Evolutionary conservation across 23 red algal genomes (phyloP), one percentile per base, ranked within the genome.

Genomic region (Gracilaria vermiculophylla): DNA sequence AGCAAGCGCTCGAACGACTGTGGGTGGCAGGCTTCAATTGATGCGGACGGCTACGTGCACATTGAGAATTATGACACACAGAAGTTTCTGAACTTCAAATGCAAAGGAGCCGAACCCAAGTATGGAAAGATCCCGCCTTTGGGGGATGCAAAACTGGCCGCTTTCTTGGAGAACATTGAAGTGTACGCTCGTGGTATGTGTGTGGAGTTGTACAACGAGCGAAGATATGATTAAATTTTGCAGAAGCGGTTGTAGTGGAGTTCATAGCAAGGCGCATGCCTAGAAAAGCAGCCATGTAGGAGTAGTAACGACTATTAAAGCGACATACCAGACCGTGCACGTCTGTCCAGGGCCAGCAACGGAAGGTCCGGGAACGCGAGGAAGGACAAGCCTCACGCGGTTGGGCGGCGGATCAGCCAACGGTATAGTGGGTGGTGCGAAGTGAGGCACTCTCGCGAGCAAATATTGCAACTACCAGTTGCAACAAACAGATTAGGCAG

Each of bases 11-110:
- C 49, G 76, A 55, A 60, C 42, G 50, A 60, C 45, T 43, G 34
- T 58, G 76, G 76, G 28, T 88, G 84, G 84, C 47, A 47, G 15
- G 84, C 84, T 50, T 62, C 69, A 21, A 62, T 61, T 76, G 81
- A 69, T 27, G 53, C 33, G 0, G 53, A 88, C 17, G 67, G 84
- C 51, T 88, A 62, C 11, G 84, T 88, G 20, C 66, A 76, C 47
- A 76, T 88, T 8, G 62, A 76, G 54, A 88, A 88, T 32, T 61
- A 77, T 23, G 69, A 88, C 48, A 25, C 69, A 1, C 16, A 88
- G 24, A 49, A 88, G 28, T n/a, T 5, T 33, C 45, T 88, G 15
- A 61, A 57, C 7, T 88, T 77, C 72, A 37, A 51, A 62, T 53
- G 44, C 33, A 69, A 88, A 62, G 84, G 84, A 37, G 69, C 67